Percentiles rank a stretch among this genome's conserved stretches.
Evolutionary conservation across 2,329 filamentous ascomycete species (phyloP).

Genomic region (Sclerotinia subarctica): DNA sequence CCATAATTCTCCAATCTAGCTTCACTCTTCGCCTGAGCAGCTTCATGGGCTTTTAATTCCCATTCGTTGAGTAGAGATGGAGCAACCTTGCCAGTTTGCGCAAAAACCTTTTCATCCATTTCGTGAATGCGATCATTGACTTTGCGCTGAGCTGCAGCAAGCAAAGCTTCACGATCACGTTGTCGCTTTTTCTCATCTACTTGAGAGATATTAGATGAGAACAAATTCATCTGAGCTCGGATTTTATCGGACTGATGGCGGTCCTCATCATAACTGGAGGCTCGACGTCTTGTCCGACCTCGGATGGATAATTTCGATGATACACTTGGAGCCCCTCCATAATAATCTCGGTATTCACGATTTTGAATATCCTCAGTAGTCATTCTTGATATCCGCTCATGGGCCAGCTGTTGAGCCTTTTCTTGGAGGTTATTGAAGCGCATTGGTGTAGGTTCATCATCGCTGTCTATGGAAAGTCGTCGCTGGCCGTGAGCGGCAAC

Average conservation of each 20-base stretch:
- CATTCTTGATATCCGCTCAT: conserved; percentile 77
- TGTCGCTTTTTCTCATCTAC: conserved; percentile 72
- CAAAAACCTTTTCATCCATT: conserved; percentile 78
- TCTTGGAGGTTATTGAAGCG: conserved; percentile 69
- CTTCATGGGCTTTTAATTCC: conserved; percentile 71
- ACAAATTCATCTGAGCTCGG: conserved; percentile 73
- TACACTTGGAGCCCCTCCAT: conserved; percentile 51
- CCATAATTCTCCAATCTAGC: conserved; percentile 55
- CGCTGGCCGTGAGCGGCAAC: conserved; percentile 37
- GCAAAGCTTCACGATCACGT: conserved; percentile 69
- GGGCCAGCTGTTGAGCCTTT: conserved; percentile 79
- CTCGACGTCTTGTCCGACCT: conserved; percentile 57
- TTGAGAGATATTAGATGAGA: conserved; percentile 64
- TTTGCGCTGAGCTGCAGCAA: conserved; percentile 79
- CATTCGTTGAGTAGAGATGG: conserved; percentile 69
- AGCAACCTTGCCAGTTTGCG: conserved; percentile 70
- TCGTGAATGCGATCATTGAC: conserved; percentile 74
- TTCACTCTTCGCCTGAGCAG: conserved; percentile 64
- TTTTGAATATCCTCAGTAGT: conserved; percentile 65
- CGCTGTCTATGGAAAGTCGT: conserved; percentile 37
- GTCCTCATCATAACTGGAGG: conserved; percentile 64
- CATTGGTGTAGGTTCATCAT: conserved; percentile 48
- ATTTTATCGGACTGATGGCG: conserved; percentile 67
- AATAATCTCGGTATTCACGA: conserved; percentile 71
- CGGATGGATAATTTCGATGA: conserved; percentile 52